These are phyloP conservation scores for Durio zibethinus DNA, from an alignment of 345 rosid species.

Conservation along the genomic window DNA sequence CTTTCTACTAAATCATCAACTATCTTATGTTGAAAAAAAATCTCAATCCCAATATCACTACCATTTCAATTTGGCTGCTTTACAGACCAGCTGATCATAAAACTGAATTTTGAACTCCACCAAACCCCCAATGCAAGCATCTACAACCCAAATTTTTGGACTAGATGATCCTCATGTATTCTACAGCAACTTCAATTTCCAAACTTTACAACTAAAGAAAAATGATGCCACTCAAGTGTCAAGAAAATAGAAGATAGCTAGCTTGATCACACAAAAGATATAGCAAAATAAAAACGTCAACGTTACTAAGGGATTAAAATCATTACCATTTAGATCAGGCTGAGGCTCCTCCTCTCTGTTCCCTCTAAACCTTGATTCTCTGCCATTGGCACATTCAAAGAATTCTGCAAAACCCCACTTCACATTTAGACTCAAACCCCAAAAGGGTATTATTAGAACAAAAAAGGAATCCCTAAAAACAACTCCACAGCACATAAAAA, in stretches of 20 bases:
- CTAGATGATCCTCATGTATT: not conserved
- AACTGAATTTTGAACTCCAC: not conserved
- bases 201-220: not conserved
- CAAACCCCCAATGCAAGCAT: not conserved
- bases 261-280: not conserved
- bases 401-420: conserved; percentile 1
- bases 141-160: not conserved
- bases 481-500: not conserved
- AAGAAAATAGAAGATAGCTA: not conserved
- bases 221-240: not conserved
- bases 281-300: not conserved
- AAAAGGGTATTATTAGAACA: not conserved
- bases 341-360: conserved; percentile 30
- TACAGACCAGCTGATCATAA: not conserved
- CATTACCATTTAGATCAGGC: conserved; percentile 39
- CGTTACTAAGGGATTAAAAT: not conserved
- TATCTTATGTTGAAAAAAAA: not conserved
- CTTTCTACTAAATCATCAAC: not conserved
- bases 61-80: not conserved
- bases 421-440: not conserved
- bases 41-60: not conserved
- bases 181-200: not conserved
- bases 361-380: conserved; percentile 29
- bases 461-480: not conserved
- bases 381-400: conserved; percentile 1